Evolutionary conservation across 1,139 yeast species (phyloP).

Genomic region (Geotrichum cucujoidarum): DNA sequence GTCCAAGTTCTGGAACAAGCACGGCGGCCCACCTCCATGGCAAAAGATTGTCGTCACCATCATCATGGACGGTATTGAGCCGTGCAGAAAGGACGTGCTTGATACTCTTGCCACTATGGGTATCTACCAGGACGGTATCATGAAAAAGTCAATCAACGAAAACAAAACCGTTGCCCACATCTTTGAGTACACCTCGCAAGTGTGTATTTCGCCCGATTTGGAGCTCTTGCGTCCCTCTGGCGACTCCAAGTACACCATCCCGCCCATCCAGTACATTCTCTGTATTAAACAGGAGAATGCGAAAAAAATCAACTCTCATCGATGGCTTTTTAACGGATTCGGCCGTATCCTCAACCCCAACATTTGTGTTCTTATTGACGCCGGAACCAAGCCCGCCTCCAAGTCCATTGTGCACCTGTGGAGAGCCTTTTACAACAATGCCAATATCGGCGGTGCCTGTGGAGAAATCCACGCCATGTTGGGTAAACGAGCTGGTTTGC

Average conservation of each 20-base stretch:
- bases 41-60: constrained; percentile 85
- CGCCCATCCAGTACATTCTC: constrained; percentile 85
- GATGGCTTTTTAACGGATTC: constrained; percentile 96
- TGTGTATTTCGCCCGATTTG: constrained; percentile 51
- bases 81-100: constrained; percentile 75
- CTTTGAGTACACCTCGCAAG: constrained; percentile 76
- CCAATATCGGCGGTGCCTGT: constrained; percentile 90
- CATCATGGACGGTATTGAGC: constrained; percentile 92
- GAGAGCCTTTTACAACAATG: constrained; percentile 83
- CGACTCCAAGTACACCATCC: constrained; percentile 47
- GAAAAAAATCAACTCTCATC: constrained; percentile 90
- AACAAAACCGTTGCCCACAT: constrained; percentile 85
- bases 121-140: constrained; percentile 90
- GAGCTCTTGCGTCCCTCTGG: constrained; percentile 49
- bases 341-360: constrained; percentile 84
- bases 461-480: constrained; percentile 90
- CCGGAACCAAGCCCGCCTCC: constrained; percentile 87
- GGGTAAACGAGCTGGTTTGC: constrained; percentile 48
- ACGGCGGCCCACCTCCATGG: constrained; percentile 94
- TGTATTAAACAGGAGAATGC: constrained; percentile 87
- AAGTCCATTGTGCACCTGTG: constrained; percentile 79
- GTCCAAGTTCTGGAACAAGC: constrained; percentile 47
- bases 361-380: constrained; percentile 79
- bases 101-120: constrained; percentile 89
- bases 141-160: constrained; percentile 83